Conservation (phyloP, 495 filamentous ascomycete species). For the Copromyces sp. region DNA sequence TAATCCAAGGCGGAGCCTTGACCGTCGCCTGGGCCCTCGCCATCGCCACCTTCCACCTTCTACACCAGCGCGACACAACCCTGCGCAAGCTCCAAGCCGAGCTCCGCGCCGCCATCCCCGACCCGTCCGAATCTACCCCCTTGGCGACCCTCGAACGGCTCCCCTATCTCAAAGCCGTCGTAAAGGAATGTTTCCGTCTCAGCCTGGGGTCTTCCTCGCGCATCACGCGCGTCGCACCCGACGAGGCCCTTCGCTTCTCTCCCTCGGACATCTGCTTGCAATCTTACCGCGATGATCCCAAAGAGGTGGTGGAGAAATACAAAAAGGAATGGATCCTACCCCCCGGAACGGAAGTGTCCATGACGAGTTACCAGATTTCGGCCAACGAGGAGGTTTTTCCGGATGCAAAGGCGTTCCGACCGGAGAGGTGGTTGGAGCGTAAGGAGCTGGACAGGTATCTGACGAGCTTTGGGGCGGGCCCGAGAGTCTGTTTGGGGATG, state of each 20-base stretch:
- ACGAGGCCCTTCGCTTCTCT: conserved; percentile 29
- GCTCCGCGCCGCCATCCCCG: conserved; percentile 9
- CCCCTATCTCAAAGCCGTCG: conserved; percentile 31
- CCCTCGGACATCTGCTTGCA: neutral
- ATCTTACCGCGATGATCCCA: neutral
- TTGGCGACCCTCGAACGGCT: conserved; percentile 39
- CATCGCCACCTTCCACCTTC: conserved; percentile 21
- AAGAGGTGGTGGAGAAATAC: neutral
- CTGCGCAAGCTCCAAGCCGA: conserved; percentile 17
- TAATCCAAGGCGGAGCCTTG: conserved; percentile 17
- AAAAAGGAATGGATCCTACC: neutral
- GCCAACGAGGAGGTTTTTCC: conserved; percentile 32
- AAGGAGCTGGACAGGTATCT: conserved; percentile 1
- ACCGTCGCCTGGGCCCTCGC: conserved; percentile 19
- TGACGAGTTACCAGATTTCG: conserved; percentile 31
- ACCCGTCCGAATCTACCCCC: conserved; percentile 6
- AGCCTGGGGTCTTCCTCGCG: conserved; percentile 32
- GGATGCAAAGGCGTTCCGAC: conserved; percentile 30
- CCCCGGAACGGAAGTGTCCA: conserved; percentile 27
- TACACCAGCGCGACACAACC: conserved; percentile 11
- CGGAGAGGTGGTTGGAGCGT: conserved; percentile 37
- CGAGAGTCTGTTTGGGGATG: conserved; percentile 4
- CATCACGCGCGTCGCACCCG: conserved; percentile 32
- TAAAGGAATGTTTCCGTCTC: conserved; percentile 35
- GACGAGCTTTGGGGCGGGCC: conserved; percentile 3